Evolutionary conservation across 257 asterid species (phyloP), one percentile per base, ranked within the genome.

Genomic region (Ilex aquifolium): DNA sequence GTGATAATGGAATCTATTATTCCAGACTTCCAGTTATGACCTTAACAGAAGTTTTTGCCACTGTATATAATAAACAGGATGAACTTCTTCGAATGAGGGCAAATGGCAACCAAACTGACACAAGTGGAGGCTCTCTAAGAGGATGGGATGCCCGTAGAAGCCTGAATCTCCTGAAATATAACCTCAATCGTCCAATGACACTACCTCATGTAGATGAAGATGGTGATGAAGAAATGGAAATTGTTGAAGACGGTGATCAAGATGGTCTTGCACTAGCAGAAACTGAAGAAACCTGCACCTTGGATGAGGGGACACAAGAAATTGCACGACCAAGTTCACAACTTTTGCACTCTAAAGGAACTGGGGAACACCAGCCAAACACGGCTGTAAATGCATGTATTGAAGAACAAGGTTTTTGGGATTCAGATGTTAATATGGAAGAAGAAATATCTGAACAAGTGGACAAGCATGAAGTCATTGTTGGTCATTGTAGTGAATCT

Each of bases 151-250:
- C 96, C 4, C 77, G 96, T 63, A 81, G 92, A 82, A 93, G 99
- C 76, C 76, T 93, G 82, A 84, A 86, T 76, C 90, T 90, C 64
- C 83, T 93, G 60, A 93, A 85, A 65, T 90, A 79, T 60, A 93
- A 96, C 79, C 95, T 90, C 70, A 93, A 88, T 77, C 88, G 95
- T 16, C 94, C 97, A 12, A 76, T 81, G 86, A 75, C 76, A 60
- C 72, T 84, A 67, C 87, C 87, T 60, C 85, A 65, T 63, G 70
- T 68, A 61, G 96, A 84, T 31, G 83, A 84, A 71, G 99, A 90
- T 46, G 84, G 95, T 62, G 99, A 93, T 83, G 95, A 75, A 72
- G 96, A 90, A 80, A 93, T 93, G 99, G 97, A 93, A 74, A 90
- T 89, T 63, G 94, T 89, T 63, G 84, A 83, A 31, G 77, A 79